Percentiles rank a stretch among this genome's conserved stretches.
phyloP scores from a whole-genome alignment of 2,329 filamentous ascomycete species.

The Neoscytalidium dimidiatum region DNA sequence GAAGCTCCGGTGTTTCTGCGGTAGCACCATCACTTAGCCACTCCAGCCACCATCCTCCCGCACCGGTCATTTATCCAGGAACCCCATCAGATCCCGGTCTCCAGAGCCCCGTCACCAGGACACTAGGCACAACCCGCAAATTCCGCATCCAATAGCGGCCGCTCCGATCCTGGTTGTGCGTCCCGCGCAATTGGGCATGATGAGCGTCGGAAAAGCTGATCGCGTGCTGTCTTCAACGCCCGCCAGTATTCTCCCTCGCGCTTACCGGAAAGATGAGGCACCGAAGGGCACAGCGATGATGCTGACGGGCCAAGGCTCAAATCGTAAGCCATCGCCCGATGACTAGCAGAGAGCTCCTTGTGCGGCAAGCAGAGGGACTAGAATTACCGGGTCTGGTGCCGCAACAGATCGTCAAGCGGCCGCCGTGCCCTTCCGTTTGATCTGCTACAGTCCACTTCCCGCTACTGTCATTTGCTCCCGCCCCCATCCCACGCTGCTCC shows the following conservation, averaged over 20 bases:
- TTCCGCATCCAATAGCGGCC: not conserved
- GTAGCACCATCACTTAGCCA: not conserved
- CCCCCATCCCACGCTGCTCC: not conserved
- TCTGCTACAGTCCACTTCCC: not conserved
- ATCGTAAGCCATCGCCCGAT: not conserved
- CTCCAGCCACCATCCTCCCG: not conserved
- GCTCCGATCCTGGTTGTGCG: not conserved
- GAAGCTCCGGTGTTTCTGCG: constrained; percentile 11
- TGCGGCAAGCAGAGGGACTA: not conserved
- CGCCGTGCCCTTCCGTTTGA: not conserved
- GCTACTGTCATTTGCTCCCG: not conserved
- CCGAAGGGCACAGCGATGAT: not conserved
- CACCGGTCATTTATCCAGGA: not conserved
- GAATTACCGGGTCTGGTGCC: not conserved
- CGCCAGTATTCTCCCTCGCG: not conserved
- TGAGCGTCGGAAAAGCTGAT: not conserved
- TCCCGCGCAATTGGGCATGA: not conserved
- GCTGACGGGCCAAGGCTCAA: not conserved
- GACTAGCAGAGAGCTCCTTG: not conserved
- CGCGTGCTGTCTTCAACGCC: not conserved
- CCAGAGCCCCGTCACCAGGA: not conserved
- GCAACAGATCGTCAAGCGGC: not conserved
- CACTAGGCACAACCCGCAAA: not conserved
- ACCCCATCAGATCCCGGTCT: not conserved
- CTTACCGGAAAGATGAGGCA: not conserved